Evolutionary conservation across 352 stramenopile genomes (phyloP).

Genomic region (Globisporangium splendens): DNA sequence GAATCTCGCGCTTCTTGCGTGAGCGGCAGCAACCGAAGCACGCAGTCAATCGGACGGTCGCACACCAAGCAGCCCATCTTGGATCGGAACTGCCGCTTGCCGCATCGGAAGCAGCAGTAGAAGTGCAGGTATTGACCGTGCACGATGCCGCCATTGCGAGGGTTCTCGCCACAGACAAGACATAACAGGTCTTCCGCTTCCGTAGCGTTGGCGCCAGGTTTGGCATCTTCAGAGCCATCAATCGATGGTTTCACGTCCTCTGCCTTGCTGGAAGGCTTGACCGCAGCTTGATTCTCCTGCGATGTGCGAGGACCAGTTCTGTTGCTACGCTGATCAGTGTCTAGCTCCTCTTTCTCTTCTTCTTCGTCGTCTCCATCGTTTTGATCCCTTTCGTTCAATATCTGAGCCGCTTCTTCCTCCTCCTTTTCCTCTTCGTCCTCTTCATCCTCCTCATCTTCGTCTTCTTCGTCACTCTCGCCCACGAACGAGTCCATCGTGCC

Average conservation of each 20-base stretch:
- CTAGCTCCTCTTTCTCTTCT: slow-evolving; percentile 15
- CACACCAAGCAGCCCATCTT: slow-evolving; percentile 68
- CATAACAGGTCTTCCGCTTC: slow-evolving; percentile 61
- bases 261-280: too few relatives aligned
- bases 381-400: neutral
- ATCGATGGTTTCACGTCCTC: neutral
- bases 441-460: too few relatives aligned
- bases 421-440: slow-evolving; percentile 36
- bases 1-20: slow-evolving; percentile 43
- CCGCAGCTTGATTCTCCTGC: too few relatives aligned
- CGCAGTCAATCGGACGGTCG: slow-evolving; percentile 70
- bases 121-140: slow-evolving; percentile 82
- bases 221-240: too few relatives aligned
- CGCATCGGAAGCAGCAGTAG: slow-evolving; percentile 79
- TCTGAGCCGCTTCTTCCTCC: slow-evolving; percentile 20
- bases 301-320: too few relatives aligned
- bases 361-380: slow-evolving; percentile 4
- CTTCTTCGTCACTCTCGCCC: slow-evolving; percentile 46
- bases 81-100: slow-evolving; percentile 53
- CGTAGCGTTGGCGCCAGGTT: too few relatives aligned
- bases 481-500: slow-evolving; percentile 61
- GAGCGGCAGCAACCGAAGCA: slow-evolving; percentile 70
- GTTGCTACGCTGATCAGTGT: too few relatives aligned
- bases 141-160: slow-evolving; percentile 57
- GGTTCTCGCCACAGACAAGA: slow-evolving; percentile 58